Base-by-base conservation (phyloP, 2,329 filamentous ascomycete species). In the Orbilia ellipsospora region DNA sequence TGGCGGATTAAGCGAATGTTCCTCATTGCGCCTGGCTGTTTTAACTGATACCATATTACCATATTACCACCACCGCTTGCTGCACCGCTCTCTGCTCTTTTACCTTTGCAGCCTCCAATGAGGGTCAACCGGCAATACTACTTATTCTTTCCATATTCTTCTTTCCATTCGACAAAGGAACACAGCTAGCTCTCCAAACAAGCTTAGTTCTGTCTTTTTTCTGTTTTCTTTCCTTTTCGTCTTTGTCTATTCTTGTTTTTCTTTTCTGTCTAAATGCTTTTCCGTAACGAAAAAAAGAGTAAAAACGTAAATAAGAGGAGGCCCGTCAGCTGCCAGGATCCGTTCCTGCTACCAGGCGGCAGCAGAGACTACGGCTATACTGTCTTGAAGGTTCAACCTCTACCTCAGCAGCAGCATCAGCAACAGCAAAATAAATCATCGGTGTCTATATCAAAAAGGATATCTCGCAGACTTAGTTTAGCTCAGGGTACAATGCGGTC, bases 281-380 rank as follows among this genome's bases (percentile, higher is more conserved):
- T 61, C 57, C 57, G 57, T 18, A 50, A 16, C 23, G 57, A 61
- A 31, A 18, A 44, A 50, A 61, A 50, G 57, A 45, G 57, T 18
- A 50, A 61, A 8, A 48, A 15, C 23, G 31, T 50, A 31, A 61
- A 61, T 48, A 61, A 61, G 57, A 61, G 57, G 57, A 44, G 57
- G 57, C 57, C 57, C 23, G 57, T 61, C 57, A 61, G 57, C 57
- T 61, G 57, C 36, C 66, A 63, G 60, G 66, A 70, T 70, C 66
- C 66, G 7, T 26, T 62, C 57, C 40, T 61, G 23, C 23, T 61
- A 50, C 57, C 57, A 45, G 62, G 65, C 65, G 55, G 59, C 31
- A 36, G 31, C 31, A 70, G 65, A 56, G 55, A 51, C 64, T 68
- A 68, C 64, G 31, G 18, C 65, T 26, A 31, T 56, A 52, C 56